Evolutionary conservation across 495 filamentous ascomycete genomes (phyloP), one percentile per base, ranked within the genome.

Genomic region (Xylaria bambusicola): DNA sequence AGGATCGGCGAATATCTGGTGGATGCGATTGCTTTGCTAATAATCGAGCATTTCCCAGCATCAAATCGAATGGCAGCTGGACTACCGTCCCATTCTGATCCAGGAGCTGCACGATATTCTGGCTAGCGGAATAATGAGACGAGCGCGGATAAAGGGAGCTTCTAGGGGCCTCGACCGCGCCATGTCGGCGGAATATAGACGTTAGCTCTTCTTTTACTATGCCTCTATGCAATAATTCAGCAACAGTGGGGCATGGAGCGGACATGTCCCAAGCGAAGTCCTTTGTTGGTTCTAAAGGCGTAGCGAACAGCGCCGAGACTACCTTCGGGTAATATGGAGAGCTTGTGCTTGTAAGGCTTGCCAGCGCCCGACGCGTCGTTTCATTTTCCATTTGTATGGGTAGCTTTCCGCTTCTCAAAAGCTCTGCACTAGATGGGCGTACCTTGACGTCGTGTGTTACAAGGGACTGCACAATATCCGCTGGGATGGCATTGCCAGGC

Each of bases 341-440:
- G 52, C 77, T 87, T 17, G 88, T 84, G 65, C 96, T 89, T 0
- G 88, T 87, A 18, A 98, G 71, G 49, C 88, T 88, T 56, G 89
- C 86, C 33, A 97, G 83, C 2, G 91, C 89, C 50, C 89, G 82
- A 50, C 90, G 80, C 57, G 97, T 91, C 1, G 89, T 90, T 71
- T 96, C 92, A 66, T 94, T 92, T 74, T 98, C 92, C 68, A 95
- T 89, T 66, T 92, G 89, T 3, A 96, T 78, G 15, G 94, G 94
- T 18, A 98, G 81, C 64, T 91, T 90, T 12, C 92, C 93, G 66
- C 92, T 92, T 51, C 88, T 84, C 6, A 98, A 80, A 21, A 98
- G 85, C 51, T 97, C 94, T 3, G 81, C 72, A 54, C 90, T 92
- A n/a, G 87, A 91, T 2, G 94, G 94, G 2, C 94, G 85, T 64